Evolutionary conservation across 257 asterid species (phyloP).

Genomic region (Salvia splendens): DNA sequence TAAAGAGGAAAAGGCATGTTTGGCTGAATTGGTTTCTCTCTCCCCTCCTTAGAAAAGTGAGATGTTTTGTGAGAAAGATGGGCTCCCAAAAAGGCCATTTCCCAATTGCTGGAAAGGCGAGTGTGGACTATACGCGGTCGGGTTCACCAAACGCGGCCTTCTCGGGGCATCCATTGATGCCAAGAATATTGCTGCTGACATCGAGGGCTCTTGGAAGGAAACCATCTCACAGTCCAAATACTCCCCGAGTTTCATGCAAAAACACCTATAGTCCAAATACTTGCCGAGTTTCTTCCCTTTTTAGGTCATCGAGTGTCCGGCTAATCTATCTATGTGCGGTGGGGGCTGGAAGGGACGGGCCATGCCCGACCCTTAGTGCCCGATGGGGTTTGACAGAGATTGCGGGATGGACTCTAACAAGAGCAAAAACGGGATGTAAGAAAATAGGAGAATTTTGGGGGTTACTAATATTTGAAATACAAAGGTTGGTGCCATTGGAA

Average conservation of each 20-base stretch:
- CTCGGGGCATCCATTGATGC: conserved; percentile 98
- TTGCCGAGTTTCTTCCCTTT: not conserved
- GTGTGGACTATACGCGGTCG: conserved; percentile 84
- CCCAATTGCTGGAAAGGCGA: conserved; percentile 98
- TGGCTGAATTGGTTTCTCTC: conserved; percentile 18
- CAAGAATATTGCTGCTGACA: conserved; percentile 70
- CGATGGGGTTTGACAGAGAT: not conserved
- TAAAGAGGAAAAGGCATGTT: conserved; percentile 27
- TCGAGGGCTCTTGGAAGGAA: conserved; percentile 45
- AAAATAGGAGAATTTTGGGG: conserved; percentile 40
- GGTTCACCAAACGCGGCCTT: conserved; percentile 97
- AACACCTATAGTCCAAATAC: conserved; percentile 19
- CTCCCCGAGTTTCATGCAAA: conserved; percentile 33
- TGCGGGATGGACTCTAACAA: conserved; percentile 35
- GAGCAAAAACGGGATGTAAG: not conserved
- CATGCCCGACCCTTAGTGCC: not conserved
- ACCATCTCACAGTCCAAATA: conserved; percentile 32
- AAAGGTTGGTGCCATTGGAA: conserved; percentile 33
- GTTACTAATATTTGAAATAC: conserved; percentile 33
- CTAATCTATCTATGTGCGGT: not conserved
- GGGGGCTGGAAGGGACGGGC: not conserved
- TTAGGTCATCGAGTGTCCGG: no score
- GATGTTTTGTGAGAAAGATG: conserved; percentile 86
- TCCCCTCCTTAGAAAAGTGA: conserved; percentile 52
- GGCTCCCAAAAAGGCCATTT: conserved; percentile 84